Conservation (phyloP, 805 yeast genomes). For the Saccharomyces mikatae region DNA sequence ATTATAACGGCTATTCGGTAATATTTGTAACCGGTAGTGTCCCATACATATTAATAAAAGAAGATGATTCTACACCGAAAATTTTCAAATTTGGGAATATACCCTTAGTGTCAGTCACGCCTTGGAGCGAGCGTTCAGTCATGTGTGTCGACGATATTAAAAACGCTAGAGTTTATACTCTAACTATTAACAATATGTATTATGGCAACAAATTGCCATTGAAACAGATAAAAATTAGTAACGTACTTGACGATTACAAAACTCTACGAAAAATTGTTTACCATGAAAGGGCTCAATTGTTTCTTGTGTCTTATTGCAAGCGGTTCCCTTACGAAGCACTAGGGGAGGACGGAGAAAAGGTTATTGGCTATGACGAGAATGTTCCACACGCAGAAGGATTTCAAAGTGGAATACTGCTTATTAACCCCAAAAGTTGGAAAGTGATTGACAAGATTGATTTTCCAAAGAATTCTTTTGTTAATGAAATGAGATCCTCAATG, state of each 20-base stretch:
- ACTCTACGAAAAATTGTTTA: conserved; percentile 60
- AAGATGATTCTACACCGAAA: conserved; percentile 54
- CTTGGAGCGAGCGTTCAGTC: conserved; percentile 36
- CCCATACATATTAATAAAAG: conserved; percentile 62
- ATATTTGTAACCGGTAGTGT: conserved; percentile 67
- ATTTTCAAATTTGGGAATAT: conserved; percentile 58
- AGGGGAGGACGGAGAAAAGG: conserved; percentile 63
- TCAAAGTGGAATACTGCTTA: conserved; percentile 52
- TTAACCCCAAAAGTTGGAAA: conserved; percentile 72
- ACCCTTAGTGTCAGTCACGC: conserved; percentile 52
- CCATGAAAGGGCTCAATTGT: conserved; percentile 58
- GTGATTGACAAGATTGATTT: conserved; percentile 63
- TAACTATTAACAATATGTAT: conserved; percentile 33
- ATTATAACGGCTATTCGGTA: conserved; percentile 49
- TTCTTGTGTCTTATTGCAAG: conserved; percentile 51
- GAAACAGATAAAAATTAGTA: conserved; percentile 41
- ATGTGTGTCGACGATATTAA: conserved; percentile 64
- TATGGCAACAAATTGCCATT: conserved; percentile 59
- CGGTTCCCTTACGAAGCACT: conserved; percentile 54
- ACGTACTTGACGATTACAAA: conserved; percentile 23
- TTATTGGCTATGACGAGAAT: conserved; percentile 43
- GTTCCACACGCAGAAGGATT: conserved; percentile 47
- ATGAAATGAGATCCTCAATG: conserved; percentile 30
- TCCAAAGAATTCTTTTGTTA: conserved; percentile 55
- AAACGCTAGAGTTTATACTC: conserved; percentile 49